Evolutionary conservation across 1,284 basidiomycete genomes (phyloP).

Genomic region (Takashimella koratensis): DNA sequence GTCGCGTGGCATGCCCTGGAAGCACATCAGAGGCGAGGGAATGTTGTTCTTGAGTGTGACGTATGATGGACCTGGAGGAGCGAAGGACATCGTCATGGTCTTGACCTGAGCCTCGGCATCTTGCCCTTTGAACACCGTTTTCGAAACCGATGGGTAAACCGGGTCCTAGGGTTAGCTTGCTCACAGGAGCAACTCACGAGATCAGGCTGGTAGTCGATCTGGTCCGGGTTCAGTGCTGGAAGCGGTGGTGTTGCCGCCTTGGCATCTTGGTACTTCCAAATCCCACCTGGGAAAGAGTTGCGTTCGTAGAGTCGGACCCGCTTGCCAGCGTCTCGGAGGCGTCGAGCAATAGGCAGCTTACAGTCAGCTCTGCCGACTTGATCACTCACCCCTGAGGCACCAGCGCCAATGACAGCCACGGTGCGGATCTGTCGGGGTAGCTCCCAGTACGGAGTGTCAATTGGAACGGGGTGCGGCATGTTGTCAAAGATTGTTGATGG

Average conservation of each 20-base stretch:
- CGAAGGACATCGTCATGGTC: slow-evolving; percentile 13
- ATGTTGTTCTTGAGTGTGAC: slow-evolving; percentile 51
- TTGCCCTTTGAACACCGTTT: not conserved
- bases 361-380: not conserved
- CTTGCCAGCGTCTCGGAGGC: slow-evolving; percentile 41
- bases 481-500: not conserved
- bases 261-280: slow-evolving; percentile 49
- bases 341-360: slow-evolving; percentile 18
- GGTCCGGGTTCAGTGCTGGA: not conserved
- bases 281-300: slow-evolving; percentile 51
- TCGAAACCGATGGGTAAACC: not conserved
- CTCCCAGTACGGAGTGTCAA: not conserved
- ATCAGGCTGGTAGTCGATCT: not conserved
- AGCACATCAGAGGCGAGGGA: slow-evolving; percentile 42
- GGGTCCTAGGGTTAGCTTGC: not conserved
- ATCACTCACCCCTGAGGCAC: slow-evolving; percentile 19
- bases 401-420: slow-evolving; percentile 35
- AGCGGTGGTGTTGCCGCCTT: slow-evolving; percentile 10
- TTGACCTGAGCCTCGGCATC: not conserved
- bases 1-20: not conserved
- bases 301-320: slow-evolving; percentile 53
- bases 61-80: slow-evolving; percentile 53
- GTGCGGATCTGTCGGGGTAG: slow-evolving; percentile 16
- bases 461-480: not conserved
- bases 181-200: not conserved